Percentiles rank a stretch among this genome's conserved stretches.
Conservation (phyloP, 805 yeast species). For the Cyberlindnera petersonii region DNA sequence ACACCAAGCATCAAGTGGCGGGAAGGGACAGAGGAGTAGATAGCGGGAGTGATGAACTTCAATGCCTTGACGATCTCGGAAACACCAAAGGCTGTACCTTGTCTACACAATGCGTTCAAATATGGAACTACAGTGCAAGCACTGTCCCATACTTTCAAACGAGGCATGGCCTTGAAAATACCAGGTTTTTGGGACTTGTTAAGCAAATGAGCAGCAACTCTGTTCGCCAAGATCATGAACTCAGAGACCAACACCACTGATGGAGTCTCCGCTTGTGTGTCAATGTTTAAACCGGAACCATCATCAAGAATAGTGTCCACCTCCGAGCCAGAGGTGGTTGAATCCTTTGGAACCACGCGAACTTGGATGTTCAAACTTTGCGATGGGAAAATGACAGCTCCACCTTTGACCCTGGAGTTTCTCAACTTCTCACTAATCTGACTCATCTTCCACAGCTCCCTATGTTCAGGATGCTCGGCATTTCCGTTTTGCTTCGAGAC, state of each 20-base stretch:
- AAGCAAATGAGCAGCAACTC: conserved; percentile 51
- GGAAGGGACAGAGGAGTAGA: conserved; percentile 40
- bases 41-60: conserved; percentile 50
- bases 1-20: conserved; percentile 65
- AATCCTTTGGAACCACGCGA: conserved; percentile 5
- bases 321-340: neutral
- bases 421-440: conserved; percentile 31
- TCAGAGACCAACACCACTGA: conserved; percentile 74
- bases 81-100: conserved; percentile 13
- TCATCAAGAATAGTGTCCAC: conserved; percentile 8
- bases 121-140: conserved; percentile 25
- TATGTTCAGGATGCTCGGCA: conserved; percentile 2
- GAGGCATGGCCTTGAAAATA: conserved; percentile 37
- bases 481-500: neutral
- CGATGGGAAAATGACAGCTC: conserved; percentile 41
- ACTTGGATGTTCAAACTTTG: conserved; percentile 27
- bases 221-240: conserved; percentile 76
- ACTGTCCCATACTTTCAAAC: conserved; percentile 21
- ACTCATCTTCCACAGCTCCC: conserved; percentile 36
- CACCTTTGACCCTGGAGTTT: conserved; percentile 27
- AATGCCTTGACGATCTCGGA: conserved; percentile 42
- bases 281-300: conserved; percentile 17
- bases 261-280: conserved; percentile 31
- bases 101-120: conserved; percentile 20
- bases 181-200: conserved; percentile 44